Evolutionary conservation across 371 early-diverging fungal species (phyloP).

Genomic region (Mortierella sp.): DNA sequence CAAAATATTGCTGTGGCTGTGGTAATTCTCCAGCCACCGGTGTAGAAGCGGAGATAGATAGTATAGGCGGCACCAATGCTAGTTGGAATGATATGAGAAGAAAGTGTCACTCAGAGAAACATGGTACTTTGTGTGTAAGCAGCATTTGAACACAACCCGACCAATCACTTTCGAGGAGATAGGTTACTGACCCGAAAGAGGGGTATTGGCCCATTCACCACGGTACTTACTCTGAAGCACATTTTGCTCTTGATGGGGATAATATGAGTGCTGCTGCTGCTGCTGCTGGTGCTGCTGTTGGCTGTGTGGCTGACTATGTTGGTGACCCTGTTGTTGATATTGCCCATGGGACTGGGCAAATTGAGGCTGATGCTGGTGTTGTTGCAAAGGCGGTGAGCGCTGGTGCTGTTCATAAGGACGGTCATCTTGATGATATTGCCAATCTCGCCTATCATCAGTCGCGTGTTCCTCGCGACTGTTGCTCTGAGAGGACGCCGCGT

Average conservation of each 20-base stretch:
- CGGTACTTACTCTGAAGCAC: constrained; percentile 28
- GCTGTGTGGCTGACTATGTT: neutral
- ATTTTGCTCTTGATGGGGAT: constrained; percentile 15
- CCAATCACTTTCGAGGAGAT: no score
- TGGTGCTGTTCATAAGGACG: constrained; percentile 23
- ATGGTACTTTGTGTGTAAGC: neutral
- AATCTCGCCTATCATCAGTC: constrained; percentile 24
- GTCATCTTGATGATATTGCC: constrained; percentile 30
- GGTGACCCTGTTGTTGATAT: constrained; percentile 1
- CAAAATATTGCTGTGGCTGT: constrained; percentile 47
- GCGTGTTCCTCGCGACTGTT: constrained; percentile 32
- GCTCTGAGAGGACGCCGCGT: constrained; percentile 22
- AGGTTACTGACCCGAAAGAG: neutral
- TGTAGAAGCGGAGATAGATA: constrained; percentile 49
- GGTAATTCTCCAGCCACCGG: constrained; percentile 38
- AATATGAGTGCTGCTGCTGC: constrained; percentile 15
- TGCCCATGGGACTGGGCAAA: neutral
- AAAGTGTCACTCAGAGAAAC: neutral
- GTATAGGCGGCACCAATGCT: constrained; percentile 31
- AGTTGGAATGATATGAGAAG: neutral
- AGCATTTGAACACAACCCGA: no score
- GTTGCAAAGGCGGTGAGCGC: constrained; percentile 12
- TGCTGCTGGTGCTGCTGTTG: constrained; percentile 3
- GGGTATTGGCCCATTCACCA: neutral
- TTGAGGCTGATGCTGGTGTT: constrained; percentile 18